phyloP scores from a whole-genome alignment of 108 stramenopile species.

The Skeletonema menzelii region DNA sequence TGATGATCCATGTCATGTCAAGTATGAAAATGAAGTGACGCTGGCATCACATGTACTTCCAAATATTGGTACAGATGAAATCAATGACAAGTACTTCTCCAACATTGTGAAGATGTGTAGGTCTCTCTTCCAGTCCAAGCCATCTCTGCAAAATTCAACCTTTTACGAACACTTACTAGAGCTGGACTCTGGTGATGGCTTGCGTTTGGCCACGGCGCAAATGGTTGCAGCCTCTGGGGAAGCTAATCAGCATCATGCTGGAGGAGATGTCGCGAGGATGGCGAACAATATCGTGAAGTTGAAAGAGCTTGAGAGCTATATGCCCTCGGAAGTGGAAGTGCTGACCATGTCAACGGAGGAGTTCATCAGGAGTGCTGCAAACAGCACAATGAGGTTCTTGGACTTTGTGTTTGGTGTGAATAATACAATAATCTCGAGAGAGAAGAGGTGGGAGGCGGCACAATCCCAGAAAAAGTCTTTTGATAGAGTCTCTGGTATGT shows the following conservation, averaged over 20 bases:
- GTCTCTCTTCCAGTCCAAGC: conserved; percentile 3
- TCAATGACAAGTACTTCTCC: conserved; percentile 5
- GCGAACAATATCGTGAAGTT: conserved; percentile 31
- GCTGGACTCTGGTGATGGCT: conserved; percentile 11
- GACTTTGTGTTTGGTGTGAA: conserved; percentile 33
- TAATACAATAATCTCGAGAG: conserved; percentile 15
- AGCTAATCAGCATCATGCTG: conserved; percentile 11
- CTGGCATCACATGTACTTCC: conserved; percentile 26
- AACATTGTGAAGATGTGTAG: conserved; percentile 11
- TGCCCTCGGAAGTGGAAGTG: neutral
- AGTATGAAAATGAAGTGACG: conserved; percentile 16
- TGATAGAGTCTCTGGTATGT: neutral
- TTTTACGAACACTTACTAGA: conserved; percentile 26
- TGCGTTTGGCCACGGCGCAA: conserved; percentile 24
- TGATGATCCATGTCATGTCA: conserved; percentile 29
- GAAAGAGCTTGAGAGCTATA: neutral
- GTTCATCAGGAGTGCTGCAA: conserved; percentile 10
- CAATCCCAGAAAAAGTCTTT: conserved; percentile 12
- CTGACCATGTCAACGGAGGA: conserved; percentile 29
- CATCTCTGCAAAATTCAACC: neutral
- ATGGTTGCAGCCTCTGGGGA: conserved; percentile 21
- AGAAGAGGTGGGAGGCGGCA: conserved; percentile 26
- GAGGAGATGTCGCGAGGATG: conserved; percentile 29
- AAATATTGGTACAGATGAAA: conserved; percentile 4
- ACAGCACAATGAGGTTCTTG: conserved; percentile 22